These are phyloP conservation scores for Ustilago esculenta DNA, from an alignment of 1,284 basidiomycete species.

Conservation along the genomic window DNA sequence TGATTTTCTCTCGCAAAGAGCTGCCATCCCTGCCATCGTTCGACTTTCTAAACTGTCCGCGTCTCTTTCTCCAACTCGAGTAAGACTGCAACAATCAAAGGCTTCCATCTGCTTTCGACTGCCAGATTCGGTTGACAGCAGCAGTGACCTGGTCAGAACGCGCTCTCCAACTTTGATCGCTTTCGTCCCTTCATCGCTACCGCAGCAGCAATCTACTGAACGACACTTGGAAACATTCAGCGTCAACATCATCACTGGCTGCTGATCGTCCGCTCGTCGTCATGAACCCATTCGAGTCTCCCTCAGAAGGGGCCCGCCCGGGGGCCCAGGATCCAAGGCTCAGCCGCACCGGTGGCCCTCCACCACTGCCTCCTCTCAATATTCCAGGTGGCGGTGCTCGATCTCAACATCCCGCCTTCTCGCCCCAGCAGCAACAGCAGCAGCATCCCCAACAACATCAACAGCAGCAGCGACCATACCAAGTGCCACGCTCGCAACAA, in stretches of 20 bases:
- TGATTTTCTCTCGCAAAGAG: no score
- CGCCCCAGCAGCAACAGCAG: slow-evolving; percentile 11
- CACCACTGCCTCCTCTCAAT: slow-evolving; percentile 40
- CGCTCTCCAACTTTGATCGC: no score
- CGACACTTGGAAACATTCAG: no score
- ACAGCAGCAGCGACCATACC: slow-evolving; percentile 16
- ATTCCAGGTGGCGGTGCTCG: slow-evolving; percentile 25
- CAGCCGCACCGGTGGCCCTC: slow-evolving; percentile 22
- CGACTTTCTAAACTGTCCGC: slow-evolving; percentile 8
- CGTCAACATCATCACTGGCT: no score
- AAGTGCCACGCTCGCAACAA: slow-evolving; percentile 9
- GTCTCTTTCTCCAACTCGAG: background rate
- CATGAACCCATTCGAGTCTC: slow-evolving; percentile 50
- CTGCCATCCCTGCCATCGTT: no score
- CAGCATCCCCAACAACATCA: slow-evolving; percentile 49
- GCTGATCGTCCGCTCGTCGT: background rate
- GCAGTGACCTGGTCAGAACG: no score
- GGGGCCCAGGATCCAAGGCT: slow-evolving; percentile 17
- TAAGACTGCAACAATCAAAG: background rate
- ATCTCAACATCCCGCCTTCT: slow-evolving; percentile 14
- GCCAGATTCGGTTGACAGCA: background rate
- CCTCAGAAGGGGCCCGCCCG: slow-evolving; percentile 11
- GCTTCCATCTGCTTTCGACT: background rate
- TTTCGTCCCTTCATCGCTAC: background rate
- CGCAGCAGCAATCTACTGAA: background rate